Evolutionary conservation across 169 alveolate genomes (phyloP), one percentile per base, ranked within the genome.

Genomic region (Eimeria zaria): DNA sequence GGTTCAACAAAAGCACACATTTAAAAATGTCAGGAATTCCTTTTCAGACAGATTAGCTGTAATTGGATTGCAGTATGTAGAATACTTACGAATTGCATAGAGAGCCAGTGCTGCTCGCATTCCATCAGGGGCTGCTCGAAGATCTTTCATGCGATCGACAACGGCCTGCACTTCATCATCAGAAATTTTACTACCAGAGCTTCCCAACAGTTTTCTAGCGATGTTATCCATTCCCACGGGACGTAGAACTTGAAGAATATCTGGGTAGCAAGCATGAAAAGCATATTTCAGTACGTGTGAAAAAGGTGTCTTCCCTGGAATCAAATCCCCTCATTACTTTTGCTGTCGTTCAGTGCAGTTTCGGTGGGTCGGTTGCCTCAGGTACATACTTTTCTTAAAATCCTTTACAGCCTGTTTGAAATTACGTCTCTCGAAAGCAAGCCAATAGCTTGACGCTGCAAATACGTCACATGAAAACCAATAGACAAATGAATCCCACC

Each of bases 391-490:
- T 46, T 64, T 87, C 53, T 64, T 30, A 12, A 87, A 62, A 27
- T 62, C 94, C 74, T 87, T 36, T 27, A 46, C 36, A 51, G 94
- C 94, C 51, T 55, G 81, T 30, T 87, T 30, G 53, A 46, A 39
- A 22, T 53, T 87, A 14, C 94, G 81, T 12, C 18, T 41, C 11
- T 87, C 94, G 67, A 87, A 87, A 46, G 94, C 94, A 24, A 87
- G 94, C 81, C 94, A 87, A 44, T 62, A 87, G 83, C 48, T 62
- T 64, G 94, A 20, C 22, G 83, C 94, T 87, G 94, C 11, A 87
- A 7, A 24, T 22, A 11, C 69, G 83, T 44, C 55, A 73, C 33
- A 18, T 39, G 14, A 20, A 87, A 12, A 46, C 33, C 46, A 24
- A 11, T 16, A 39, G 36, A 46, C 46, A 44, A 11, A 48, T 5